Base-by-base conservation (phyloP, 108 stramenopile species). In the Skeletonema marinoi region DNA sequence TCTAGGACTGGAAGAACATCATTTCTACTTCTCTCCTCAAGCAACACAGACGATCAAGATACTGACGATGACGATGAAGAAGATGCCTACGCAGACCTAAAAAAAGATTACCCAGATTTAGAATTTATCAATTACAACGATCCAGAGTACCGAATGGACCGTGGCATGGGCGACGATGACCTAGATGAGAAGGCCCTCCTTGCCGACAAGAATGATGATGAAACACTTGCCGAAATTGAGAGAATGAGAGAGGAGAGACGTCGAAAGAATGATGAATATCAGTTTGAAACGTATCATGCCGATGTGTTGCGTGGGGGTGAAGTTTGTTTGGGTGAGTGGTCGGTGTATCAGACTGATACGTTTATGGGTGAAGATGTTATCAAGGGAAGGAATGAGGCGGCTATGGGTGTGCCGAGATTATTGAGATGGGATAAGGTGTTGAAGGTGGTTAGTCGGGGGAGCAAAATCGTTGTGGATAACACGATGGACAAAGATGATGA, bases 41-140 rank as follows among this genome's bases (percentile, higher is more conserved):
- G 1, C 6, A 25, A 0, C 21, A 4, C 54, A 25, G n/a, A 56
- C 9, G 21, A 56, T 2, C 54, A 56, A 25, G 39, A 62, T 32
- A 10, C 16, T 42, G 38, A 13, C 39, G 7, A 19, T 32, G 54
- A 50, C n/a, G 33, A 32, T 16, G 35, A 70, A 4, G 66, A 75
- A 36, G 83, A 86, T 51, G 75, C 83, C 56, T 84, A 86, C 73
- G 68, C 79, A 61, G 87, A 87, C 66, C 54, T 25, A 3, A 21
- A 46, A 46, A 80, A 80, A 12, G 82, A 86, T 64, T 93, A 92
- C 60, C 91, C 92, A 50, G 93, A 93, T 51, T 68, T 96, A 31
- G 96, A 96, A 84, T 94, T 94, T 69, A 73, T 94, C 69, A 82
- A 96, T 71, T 96, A 96, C 74, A 68, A 72, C 65, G 92, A 96